Base-by-base conservation (phyloP, 148 eudicot species). In the Vaccinium vitisidaea region DNA sequence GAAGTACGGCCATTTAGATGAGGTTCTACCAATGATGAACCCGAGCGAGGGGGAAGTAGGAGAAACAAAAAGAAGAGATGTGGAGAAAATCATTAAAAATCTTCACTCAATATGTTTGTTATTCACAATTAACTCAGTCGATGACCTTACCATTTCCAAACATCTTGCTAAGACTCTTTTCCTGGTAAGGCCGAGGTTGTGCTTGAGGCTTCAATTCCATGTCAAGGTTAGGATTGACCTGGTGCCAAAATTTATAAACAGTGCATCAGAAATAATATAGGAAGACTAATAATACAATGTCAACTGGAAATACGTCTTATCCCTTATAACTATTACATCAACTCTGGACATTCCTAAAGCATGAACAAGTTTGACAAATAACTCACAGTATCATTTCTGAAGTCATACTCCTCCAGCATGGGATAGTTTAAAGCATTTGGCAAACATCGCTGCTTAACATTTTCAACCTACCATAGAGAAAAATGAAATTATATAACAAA, bases 111-210 rank as follows among this genome's bases (percentile, higher is more conserved):
- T 7, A 19, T 58, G 15, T 80, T 79, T 79, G n/a, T 14, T 30
- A 6, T 23, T 58, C 82, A 58, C 50, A 70, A 25, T 0, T 1
- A 61, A 78, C 52, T 11, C 36, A 69, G 1, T 1, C 4, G 56
- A 65, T 76, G 43, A 76, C 50, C 75, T 89, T 88, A 95, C 99
- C 99, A 88, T 95, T 97, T 87, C 99, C 99, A 90, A 95, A 97
- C 99, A 97, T 97, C 91, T 97, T 97, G 86, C 98, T 95, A 49
- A 97, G 98, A 86, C 99, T 97, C 89, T 97, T 97, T 84, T 97
- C 99, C 87, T 95, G 98, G 85, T 97, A 97, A 6, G 99, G 98
- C 2, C 98, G 98, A 53, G 99, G 98, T 82, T 94, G 98, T 85
- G 99, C 99, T 83, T 93, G 98, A 82, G 99, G 99, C 90, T 97